phyloP scores from a whole-genome alignment of 164 flowering plant species.

The Taxillus chinensis region DNA sequence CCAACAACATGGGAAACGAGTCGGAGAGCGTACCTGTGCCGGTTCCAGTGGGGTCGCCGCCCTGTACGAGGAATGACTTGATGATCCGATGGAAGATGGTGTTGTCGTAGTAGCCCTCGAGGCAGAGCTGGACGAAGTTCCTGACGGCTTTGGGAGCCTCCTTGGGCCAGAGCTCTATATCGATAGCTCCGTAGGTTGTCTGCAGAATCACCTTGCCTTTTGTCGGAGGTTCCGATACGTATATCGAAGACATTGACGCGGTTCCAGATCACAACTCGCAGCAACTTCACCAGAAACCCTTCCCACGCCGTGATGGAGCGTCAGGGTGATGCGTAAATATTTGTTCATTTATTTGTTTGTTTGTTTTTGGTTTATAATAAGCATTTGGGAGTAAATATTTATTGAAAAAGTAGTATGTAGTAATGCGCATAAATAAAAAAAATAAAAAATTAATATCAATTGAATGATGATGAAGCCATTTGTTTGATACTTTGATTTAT shows the following conservation, averaged over 20 bases:
- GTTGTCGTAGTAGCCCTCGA: conserved; percentile 81
- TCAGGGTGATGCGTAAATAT: no score
- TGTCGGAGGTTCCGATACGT: conserved; percentile 90
- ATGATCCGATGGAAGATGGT: conserved; percentile 90
- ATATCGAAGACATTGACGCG: conserved; percentile 62
- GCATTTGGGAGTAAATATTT: no score
- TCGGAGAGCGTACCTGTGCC: conserved; percentile 47
- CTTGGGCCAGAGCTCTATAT: conserved; percentile 96
- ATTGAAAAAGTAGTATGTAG: no score
- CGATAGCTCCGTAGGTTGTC: conserved; percentile 76
- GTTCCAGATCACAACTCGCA: no score
- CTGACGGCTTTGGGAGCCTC: conserved; percentile 91
- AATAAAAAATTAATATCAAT: no score
- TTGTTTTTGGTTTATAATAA: no score
- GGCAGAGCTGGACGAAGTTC: conserved; percentile 91
- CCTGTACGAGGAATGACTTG: conserved; percentile 78
- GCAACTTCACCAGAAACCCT: not conserved
- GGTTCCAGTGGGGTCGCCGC: conserved; percentile 89
- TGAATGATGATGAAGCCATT: no score
- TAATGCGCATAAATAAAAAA: no score
- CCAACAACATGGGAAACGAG: no score
- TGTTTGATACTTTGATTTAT: no score
- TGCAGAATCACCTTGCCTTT: conserved; percentile 78
- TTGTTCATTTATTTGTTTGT: no score
- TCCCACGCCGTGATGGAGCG: no score